phyloP scores from a whole-genome alignment of 352 stramenopile species.

The Proteromonas lacertae region DNA sequence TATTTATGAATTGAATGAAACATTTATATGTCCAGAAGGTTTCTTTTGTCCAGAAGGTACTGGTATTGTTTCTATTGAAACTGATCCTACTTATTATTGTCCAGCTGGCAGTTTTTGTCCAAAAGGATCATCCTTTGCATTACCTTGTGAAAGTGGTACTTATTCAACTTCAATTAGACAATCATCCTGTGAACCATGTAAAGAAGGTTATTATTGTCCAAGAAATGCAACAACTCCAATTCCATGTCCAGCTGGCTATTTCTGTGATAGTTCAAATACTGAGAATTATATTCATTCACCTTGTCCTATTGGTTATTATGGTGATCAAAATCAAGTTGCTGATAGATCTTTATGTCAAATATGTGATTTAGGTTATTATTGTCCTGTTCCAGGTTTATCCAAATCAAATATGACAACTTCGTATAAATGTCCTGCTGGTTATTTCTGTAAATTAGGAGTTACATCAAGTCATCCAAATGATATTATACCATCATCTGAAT shows the following conservation, averaged over 20 bases:
- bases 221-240: conserved; percentile 19
- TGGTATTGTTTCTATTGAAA: background rate
- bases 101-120: conserved; percentile 37
- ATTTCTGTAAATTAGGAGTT: conserved; percentile 3
- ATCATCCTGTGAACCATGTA: conserved; percentile 14
- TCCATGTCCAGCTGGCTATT: conserved; percentile 25
- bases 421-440: conserved; percentile 4
- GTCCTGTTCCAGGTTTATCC: conserved; percentile 28
- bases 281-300: conserved; percentile 16
- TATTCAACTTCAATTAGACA: conserved; percentile 6
- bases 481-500: background rate
- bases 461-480: conserved; percentile 3
- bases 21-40: conserved; percentile 27
- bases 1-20: too few relatives aligned
- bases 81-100: conserved; percentile 10
- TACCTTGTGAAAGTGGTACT: conserved; percentile 16
- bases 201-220: conserved; percentile 21
- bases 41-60: conserved; percentile 18
- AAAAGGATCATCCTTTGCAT: conserved; percentile 15
- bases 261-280: conserved; percentile 24
- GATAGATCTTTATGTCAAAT: too few relatives aligned
- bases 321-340: background rate
- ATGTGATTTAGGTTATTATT: conserved; percentile 16
- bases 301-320: conserved; percentile 11
- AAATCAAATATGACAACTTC: conserved; percentile 16